Conservation (phyloP, 2,329 filamentous ascomycete genomes). For the Shiraia sp. region DNA sequence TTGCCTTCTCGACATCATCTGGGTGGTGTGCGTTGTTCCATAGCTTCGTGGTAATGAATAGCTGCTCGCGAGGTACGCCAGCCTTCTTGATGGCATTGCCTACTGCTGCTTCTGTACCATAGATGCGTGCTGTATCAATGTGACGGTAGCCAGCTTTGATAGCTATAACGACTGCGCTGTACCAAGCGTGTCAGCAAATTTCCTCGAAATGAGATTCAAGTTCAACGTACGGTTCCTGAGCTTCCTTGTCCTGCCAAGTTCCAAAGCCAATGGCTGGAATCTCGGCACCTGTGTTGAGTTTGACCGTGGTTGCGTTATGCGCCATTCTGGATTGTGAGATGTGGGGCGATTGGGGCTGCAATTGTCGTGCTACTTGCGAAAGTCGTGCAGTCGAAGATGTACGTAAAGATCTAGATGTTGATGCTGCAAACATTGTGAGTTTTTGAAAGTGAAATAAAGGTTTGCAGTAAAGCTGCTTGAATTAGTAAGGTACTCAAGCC, state of each 20-base stretch:
- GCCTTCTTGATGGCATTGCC: constrained; percentile 36
- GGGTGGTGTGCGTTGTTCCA: constrained; percentile 88
- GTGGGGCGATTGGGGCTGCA: constrained; percentile 9
- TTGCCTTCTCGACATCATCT: constrained; percentile 66
- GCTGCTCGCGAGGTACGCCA: constrained; percentile 44
- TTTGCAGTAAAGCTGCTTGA: neutral
- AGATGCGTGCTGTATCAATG: constrained; percentile 34
- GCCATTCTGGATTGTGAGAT: constrained; percentile 29
- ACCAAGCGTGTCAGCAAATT: neutral
- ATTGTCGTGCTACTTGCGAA: constrained; percentile 19
- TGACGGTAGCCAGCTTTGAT: constrained; percentile 35
- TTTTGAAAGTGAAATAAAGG: neutral
- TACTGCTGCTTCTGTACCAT: constrained; percentile 29
- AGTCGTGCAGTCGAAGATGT: constrained; percentile 12
- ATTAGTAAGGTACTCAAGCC: neutral
- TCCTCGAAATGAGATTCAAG: neutral
- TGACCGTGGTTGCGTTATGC: constrained; percentile 48
- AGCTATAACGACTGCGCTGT: constrained; percentile 44
- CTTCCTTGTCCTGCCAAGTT: constrained; percentile 38
- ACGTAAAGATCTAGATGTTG: constrained; percentile 18
- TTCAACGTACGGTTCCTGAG: constrained; percentile 28
- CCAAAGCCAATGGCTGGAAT: constrained; percentile 73
- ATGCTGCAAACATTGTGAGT: constrained; percentile 18
- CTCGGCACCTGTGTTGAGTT: constrained; percentile 69
- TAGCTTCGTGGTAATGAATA: constrained; percentile 70